Evolutionary conservation across 495 filamentous ascomycete genomes (phyloP), one percentile per base, ranked within the genome.

Genomic region (Polyplosphaeria fusca): DNA sequence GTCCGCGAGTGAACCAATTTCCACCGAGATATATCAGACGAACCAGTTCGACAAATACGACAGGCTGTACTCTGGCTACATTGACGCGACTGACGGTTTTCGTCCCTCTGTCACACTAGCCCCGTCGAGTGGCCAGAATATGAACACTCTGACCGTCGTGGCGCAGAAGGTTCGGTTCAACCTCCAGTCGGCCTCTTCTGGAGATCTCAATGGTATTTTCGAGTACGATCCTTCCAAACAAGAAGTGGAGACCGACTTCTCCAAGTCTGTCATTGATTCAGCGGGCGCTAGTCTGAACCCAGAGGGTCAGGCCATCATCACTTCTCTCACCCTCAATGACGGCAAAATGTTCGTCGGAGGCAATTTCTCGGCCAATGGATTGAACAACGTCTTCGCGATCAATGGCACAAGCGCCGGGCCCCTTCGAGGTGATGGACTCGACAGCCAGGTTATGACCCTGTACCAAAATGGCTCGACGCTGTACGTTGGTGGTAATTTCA

Each of bases 11-110:
- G 26, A 73, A 51, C 71, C 79, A 24, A 54, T 75, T 11, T 67
- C 77, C 14, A 72, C 78, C 0, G 68, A 72, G 13, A 68, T 94
- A 12, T 92, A 77, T 67, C 94, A 99, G 73, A 95, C 90, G 16
- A 97, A 97, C 70, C 73, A 89, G 60, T 89, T 84, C 66, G 89
- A 96, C 73, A 99, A 97, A 71, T 95, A 93, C 60, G 94, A 97
- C 65, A 82, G 85, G 51, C 82, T 97, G 54, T 95, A 91, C 68
- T 83, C 82, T 53, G 94, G 91, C 5, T 80, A 79, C 55, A 82
- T 99, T 51, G 90, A 97, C 65, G 83, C 82, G 25, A 84, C 82
- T 27, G 76, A 76, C 60, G 78, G 77, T 19, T 97, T 97, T 73
- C 82, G 85, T 19, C 90, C 93, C 23, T 79, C 78, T 16, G 83